Percentiles rank a stretch among this genome's conserved stretches.
Evolutionary conservation across 2,329 filamentous ascomycete genomes (phyloP).

Genomic region (Ophiostoma tasmaniense): DNA sequence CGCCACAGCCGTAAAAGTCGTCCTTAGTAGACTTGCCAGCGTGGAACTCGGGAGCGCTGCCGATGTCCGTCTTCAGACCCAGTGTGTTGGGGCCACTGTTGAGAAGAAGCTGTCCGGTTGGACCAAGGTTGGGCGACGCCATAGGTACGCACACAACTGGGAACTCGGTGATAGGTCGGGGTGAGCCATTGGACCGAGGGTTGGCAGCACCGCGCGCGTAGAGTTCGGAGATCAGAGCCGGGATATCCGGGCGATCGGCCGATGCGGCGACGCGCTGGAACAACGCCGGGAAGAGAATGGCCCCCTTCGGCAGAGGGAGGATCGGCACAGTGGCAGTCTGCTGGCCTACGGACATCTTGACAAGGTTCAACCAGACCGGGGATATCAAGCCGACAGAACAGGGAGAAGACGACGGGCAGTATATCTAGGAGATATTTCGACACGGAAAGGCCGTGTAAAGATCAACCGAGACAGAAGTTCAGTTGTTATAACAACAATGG

Average conservation of each 20-base stretch:
- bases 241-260: slow-evolving; percentile 73
- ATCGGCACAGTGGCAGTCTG: slow-evolving; percentile 55
- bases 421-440: background rate
- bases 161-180: slow-evolving; percentile 56
- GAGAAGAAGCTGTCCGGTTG: slow-evolving; percentile 67
- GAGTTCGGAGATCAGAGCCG: slow-evolving; percentile 75
- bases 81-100: slow-evolving; percentile 41
- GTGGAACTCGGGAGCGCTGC: slow-evolving; percentile 42
- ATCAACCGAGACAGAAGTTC: background rate
- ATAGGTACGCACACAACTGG: slow-evolving; percentile 84
- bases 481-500: background rate
- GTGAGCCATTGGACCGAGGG: slow-evolving; percentile 44
- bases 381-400: background rate
- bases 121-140: slow-evolving; percentile 62
- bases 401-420: background rate
- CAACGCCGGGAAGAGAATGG: slow-evolving; percentile 77
- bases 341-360: slow-evolving; percentile 24
- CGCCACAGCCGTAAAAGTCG: slow-evolving; percentile 77
- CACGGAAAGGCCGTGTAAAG: too few relatives aligned
- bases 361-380: background rate
- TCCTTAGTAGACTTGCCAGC: slow-evolving; percentile 52
- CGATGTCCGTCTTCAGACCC: slow-evolving; percentile 36
- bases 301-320: slow-evolving; percentile 71
- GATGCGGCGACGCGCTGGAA: slow-evolving; percentile 77
- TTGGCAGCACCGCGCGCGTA: slow-evolving; percentile 59